A percentile compares a stretch with the other conserved stretches of the same genome.
Evolutionary conservation across 805 yeast genomes (phyloP).

Genomic region (Yamadazyma philogaea): DNA sequence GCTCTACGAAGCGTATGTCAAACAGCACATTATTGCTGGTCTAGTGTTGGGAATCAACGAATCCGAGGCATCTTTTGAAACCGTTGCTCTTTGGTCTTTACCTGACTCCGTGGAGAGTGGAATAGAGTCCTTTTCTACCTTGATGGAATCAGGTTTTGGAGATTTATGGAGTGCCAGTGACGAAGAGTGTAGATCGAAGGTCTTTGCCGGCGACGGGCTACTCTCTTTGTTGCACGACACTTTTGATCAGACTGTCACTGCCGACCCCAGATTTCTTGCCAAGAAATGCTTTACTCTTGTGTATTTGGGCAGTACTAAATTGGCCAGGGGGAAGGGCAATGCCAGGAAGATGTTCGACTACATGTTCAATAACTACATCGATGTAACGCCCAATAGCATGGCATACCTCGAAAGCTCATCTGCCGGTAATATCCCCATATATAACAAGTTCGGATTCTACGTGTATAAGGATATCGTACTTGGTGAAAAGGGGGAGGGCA

Average conservation of each 20-base stretch:
- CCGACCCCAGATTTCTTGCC: constrained; percentile 38
- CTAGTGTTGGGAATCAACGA: constrained; percentile 50
- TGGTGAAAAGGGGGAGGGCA: constrained; percentile 27
- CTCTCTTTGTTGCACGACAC: constrained; percentile 51
- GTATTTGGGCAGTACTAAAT: constrained; percentile 41
- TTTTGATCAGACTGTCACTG: constrained; percentile 39
- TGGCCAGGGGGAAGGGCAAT: constrained; percentile 57
- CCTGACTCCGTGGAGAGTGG: constrained; percentile 43
- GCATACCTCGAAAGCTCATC: constrained; percentile 52
- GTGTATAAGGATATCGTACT: constrained; percentile 49
- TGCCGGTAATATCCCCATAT: constrained; percentile 47
- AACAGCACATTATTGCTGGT: constrained; percentile 50
- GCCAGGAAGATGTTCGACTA: constrained; percentile 48
- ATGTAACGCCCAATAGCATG: constrained; percentile 33
- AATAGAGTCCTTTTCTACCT: constrained; percentile 43
- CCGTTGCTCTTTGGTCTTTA: constrained; percentile 53
- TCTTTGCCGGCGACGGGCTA: constrained; percentile 42
- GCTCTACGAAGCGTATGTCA: constrained; percentile 50
- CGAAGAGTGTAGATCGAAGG: constrained; percentile 45
- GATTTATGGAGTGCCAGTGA: constrained; percentile 49
- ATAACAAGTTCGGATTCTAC: constrained; percentile 49
- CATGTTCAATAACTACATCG: constrained; percentile 46
- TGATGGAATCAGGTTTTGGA: constrained; percentile 53
- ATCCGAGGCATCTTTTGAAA: constrained; percentile 41
- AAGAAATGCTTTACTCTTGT: constrained; percentile 42